phyloP scores from a whole-genome alignment of 192 early-diverging fungal genomes.

The Podila minutissima region DNA sequence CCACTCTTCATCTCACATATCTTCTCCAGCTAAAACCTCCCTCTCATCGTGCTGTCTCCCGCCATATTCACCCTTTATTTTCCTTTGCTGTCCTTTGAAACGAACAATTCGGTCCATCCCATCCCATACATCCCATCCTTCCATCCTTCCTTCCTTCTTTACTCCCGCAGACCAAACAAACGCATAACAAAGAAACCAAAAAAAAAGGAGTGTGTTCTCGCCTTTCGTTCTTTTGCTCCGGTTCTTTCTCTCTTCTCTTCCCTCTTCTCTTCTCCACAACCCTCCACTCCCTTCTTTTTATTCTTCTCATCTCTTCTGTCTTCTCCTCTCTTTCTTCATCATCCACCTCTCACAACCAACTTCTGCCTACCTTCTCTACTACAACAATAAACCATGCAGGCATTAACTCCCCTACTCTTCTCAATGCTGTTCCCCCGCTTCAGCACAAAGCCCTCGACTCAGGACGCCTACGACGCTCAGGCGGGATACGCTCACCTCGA shows the following conservation, averaged over 20 bases:
- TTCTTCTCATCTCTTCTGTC: neutral
- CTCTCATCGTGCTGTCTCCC: neutral
- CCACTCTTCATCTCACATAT: neutral
- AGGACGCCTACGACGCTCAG: neutral
- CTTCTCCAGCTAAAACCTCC: neutral
- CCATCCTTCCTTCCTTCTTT: neutral
- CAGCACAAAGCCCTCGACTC: neutral
- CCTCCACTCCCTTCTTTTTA: neutral
- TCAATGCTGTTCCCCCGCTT: conserved; percentile 49
- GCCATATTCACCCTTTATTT: neutral
- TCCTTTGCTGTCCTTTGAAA: neutral
- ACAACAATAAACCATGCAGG: conserved; percentile 33
- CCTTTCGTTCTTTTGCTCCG: neutral
- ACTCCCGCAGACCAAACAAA: neutral
- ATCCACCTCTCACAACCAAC: neutral
- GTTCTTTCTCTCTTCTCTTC: neutral
- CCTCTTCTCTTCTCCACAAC: neutral
- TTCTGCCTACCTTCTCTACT: neutral
- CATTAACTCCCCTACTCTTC: conserved; percentile 48
- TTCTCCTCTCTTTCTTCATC: neutral
- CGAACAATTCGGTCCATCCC: neutral
- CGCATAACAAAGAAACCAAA: neutral
- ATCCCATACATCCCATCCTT: neutral
- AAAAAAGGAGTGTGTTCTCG: neutral
- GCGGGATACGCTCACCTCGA: conserved; percentile 2